These are phyloP conservation scores for Jimgerdemannia flammicorona DNA, from an alignment of 192 early-diverging fungal species.

Conservation along the genomic window DNA sequence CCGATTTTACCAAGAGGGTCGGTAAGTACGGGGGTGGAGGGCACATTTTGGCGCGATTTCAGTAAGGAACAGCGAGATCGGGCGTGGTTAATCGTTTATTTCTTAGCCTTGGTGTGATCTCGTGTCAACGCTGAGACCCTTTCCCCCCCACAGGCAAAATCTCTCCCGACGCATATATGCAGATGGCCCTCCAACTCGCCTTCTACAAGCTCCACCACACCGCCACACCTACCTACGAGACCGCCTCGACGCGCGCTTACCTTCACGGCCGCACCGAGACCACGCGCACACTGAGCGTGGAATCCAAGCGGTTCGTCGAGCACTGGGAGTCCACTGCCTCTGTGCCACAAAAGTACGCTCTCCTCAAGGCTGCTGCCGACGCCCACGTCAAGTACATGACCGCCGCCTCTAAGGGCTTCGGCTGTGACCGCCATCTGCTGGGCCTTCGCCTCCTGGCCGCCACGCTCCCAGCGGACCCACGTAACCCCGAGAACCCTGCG, in stretches of 20 bases:
- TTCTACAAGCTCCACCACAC: conserved; percentile 70
- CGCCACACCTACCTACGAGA: conserved; percentile 78
- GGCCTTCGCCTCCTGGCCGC: conserved; percentile 64
- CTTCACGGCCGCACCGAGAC: conserved; percentile 87
- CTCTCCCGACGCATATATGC: conserved; percentile 80
- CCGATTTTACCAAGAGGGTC: conserved; percentile 69
- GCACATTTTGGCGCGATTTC: no score
- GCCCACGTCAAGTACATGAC: conserved; percentile 66
- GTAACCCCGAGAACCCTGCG: conserved; percentile 44
- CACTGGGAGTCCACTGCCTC: conserved; percentile 19
- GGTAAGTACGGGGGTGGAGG: conserved; percentile 27
- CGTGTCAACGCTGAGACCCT: neutral
- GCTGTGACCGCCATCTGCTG: conserved; percentile 81
- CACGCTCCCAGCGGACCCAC: conserved; percentile 23
- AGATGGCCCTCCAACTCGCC: conserved; percentile 84
- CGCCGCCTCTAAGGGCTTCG: conserved; percentile 71
- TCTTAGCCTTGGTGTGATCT: no score
- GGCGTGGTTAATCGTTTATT: no score
- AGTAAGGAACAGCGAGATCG: no score
- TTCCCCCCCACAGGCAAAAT: conserved; percentile 19
- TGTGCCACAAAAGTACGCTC: conserved; percentile 42
- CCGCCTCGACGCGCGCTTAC: conserved; percentile 77
- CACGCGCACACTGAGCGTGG: conserved; percentile 70
- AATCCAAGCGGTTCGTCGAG: conserved; percentile 65
- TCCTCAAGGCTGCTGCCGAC: conserved; percentile 58